phyloP scores from a whole-genome alignment of 805 yeast species.

The Hyphopichia homilentoma region DNA sequence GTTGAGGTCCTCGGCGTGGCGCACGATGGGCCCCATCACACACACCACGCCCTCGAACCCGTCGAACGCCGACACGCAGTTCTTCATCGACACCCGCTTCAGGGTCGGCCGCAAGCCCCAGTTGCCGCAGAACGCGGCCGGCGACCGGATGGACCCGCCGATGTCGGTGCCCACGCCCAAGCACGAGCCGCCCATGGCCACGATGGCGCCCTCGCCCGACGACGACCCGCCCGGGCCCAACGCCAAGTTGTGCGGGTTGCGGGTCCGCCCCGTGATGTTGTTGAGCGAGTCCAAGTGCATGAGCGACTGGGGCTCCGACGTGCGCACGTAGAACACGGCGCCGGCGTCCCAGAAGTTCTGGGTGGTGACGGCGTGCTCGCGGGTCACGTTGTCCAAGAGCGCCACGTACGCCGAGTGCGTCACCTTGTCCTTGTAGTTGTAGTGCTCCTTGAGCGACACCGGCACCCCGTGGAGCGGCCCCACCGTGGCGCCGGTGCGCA shows the following conservation, averaged over 20 bases:
- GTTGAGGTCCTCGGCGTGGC: conserved; percentile 52
- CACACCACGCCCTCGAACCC: conserved; percentile 48
- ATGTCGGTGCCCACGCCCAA: conserved; percentile 43
- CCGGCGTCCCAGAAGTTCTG: conserved; percentile 23
- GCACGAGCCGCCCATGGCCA: conserved; percentile 42
- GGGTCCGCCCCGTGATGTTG: conserved; percentile 23
- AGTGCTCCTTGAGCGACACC: conserved; percentile 64
- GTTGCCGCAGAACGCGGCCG: conserved; percentile 51
- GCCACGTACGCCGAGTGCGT: conserved; percentile 42
- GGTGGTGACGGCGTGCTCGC: conserved; percentile 16
- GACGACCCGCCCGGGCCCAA: conserved; percentile 53
- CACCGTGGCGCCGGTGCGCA: conserved; percentile 45
- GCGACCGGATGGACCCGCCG: conserved; percentile 54
- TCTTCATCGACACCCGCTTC: conserved; percentile 43
- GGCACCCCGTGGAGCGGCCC: conserved; percentile 75
- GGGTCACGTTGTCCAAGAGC: conserved; percentile 15
- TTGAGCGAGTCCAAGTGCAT: conserved; percentile 30
- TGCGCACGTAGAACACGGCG: conserved; percentile 27
- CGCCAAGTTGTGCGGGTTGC: conserved; percentile 28
- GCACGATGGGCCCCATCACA: conserved; percentile 59
- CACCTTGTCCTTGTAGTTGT: conserved; percentile 48
- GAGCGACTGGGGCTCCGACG: conserved; percentile 27
- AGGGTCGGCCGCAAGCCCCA: conserved; percentile 50
- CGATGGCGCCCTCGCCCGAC: conserved; percentile 49
- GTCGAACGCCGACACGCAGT: conserved; percentile 27